Evolutionary conservation across 179 eudicot species (phyloP).

Genomic region (Beta lomatogona): DNA sequence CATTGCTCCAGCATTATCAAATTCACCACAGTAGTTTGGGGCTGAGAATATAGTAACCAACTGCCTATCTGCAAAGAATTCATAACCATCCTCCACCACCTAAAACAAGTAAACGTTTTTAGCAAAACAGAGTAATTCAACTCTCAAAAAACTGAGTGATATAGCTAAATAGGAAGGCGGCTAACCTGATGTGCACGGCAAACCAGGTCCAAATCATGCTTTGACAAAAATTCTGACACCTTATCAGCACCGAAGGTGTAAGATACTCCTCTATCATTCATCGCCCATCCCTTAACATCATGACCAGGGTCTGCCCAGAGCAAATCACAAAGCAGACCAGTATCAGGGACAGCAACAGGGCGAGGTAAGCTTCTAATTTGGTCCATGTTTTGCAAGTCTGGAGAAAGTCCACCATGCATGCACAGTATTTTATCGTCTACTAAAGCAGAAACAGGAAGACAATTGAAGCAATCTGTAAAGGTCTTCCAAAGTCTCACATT

Average conservation of each 20-base stretch:
- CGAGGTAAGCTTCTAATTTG: slow-evolving; percentile 80
- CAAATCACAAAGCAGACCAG: slow-evolving; percentile 89
- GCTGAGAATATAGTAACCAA: slow-evolving; percentile 94
- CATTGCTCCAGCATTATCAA: slow-evolving; percentile 95
- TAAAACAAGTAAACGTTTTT: slow-evolving; percentile 29
- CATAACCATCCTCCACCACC: slow-evolving; percentile 99
- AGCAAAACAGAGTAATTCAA: slow-evolving; percentile 17
- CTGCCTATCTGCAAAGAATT: slow-evolving; percentile 95
- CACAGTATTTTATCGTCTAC: slow-evolving; percentile 83
- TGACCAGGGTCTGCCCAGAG: slow-evolving; percentile 95
- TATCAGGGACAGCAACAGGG: slow-evolving; percentile 81
- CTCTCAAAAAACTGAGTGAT: neutral
- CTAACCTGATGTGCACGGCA: slow-evolving; percentile 97
- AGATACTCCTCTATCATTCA: slow-evolving; percentile 96
- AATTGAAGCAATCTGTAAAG: slow-evolving; percentile 85
- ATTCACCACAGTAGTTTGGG: slow-evolving; percentile 93
- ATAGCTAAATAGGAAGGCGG: neutral
- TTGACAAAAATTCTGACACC: slow-evolving; percentile 75
- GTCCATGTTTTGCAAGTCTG: slow-evolving; percentile 75
- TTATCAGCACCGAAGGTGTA: slow-evolving; percentile 89
- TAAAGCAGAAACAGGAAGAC: slow-evolving; percentile 86
- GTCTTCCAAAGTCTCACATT: slow-evolving; percentile 91
- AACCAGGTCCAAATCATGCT: slow-evolving; percentile 90
- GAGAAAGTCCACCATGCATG: slow-evolving; percentile 97
- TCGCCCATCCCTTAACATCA: slow-evolving; percentile 90